Evolutionary conservation across 495 filamentous ascomycete genomes (phyloP), one percentile per base, ranked within the genome.

Genomic region (Lasiosphaeria miniovina): DNA sequence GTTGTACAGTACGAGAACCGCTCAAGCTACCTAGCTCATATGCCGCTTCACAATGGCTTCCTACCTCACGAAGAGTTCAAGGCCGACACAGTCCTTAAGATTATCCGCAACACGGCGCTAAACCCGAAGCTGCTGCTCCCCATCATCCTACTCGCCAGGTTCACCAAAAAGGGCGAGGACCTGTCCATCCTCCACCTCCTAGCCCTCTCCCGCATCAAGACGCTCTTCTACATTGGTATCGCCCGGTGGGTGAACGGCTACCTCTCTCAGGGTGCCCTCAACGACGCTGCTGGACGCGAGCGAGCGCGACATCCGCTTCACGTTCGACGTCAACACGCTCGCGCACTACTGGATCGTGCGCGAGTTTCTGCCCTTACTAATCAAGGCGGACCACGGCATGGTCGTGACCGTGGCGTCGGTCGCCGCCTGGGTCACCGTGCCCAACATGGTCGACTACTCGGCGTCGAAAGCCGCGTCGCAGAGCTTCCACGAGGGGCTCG

Each of bases 281-380:
- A 90, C 71, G 32, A 80, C 80, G 24, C 79, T 92, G 57, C 80
- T 90, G 33, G 74, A 77, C 56, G 70, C 79, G 36, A 79, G 77
- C 4, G 82, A 86, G 54, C 67, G 65, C 5, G 81, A 85, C 55
- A 78, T 88, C 54, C 74, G 77, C 4, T 84, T 85, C 61, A 86
- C 84, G 63, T 90, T 90, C 68, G 84, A 86, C 58, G 86, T 91
- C 63, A 93, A 91, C 75, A 80, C 83, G 1, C 71, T 90, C 38
- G 73, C 85, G 0, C 88, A 89, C 74, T 90, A 84, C 78, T 84
- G 76, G 70, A 79, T 86, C 2, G 71, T 77, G 0, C 77, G 82
- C 60, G 82, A 87, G 58, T 91, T 91, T 76, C 75, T 91, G 2
- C 88, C 88, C 0, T 65, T 72, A 54, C 88, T 91, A 78, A 69